Percentiles rank a stretch among this genome's conserved stretches.
Evolutionary conservation across 78 protist species (phyloP).

Genomic region (Cavenderia fasciculata): DNA sequence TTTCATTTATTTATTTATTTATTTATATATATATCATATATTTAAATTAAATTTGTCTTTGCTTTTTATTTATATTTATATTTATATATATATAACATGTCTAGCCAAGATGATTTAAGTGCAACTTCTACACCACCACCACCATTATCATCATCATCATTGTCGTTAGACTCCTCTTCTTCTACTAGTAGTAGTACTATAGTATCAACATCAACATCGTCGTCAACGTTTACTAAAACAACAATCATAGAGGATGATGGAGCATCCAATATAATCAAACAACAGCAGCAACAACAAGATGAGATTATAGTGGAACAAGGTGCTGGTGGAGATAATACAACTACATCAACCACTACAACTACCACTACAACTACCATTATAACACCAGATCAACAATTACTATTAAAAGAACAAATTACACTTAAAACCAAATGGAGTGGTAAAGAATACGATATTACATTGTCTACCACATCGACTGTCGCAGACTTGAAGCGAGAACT

Average conservation of each 20-base stretch:
- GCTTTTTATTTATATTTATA: not conserved
- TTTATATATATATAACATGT: not conserved
- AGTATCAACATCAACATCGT: not conserved
- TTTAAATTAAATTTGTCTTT: not conserved
- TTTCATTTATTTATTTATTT: not conserved
- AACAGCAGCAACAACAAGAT: not conserved
- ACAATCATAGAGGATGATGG: not conserved
- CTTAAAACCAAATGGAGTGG: constrained; percentile 69
- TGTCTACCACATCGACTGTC: not conserved
- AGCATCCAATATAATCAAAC: not conserved
- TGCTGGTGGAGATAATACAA: not conserved
- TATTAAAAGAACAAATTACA: constrained; percentile 1
- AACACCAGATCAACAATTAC: not conserved
- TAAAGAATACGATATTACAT: constrained; percentile 29
- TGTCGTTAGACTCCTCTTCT: not conserved
- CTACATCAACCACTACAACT: constrained; percentile 10
- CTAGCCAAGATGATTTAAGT: not conserved
- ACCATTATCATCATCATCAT: not conserved
- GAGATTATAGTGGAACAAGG: not conserved
- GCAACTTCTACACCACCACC: not conserved
- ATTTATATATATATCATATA: not conserved
- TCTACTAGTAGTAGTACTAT: not conserved
- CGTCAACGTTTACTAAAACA: not conserved
- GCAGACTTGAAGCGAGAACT: constrained; percentile 39
- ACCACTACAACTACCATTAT: not conserved